Base-by-base conservation (phyloP, 345 rosid species). In the Orychophragmus violaceus region DNA sequence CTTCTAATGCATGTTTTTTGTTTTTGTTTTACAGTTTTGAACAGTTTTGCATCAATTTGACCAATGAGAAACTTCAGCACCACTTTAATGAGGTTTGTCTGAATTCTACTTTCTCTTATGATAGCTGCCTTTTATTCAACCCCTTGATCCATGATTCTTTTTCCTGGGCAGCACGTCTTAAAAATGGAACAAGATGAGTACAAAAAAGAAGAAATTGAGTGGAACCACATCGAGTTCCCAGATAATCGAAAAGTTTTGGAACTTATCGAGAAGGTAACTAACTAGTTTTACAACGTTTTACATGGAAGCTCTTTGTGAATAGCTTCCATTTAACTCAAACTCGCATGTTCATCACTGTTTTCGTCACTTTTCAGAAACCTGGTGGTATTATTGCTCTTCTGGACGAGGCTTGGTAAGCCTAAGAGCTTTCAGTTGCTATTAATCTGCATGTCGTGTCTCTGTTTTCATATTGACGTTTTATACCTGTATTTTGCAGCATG, bases 141-240 rank as follows among this genome's bases (percentile, higher is more conserved):
- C 32, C 6, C n/a, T 6, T 81, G 65, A 81, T 54, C 52, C 62
- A 50, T 75, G 70, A 67, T 37, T 61, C 39, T 68, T 48, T 32
- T 53, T 16, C 71, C 33, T 78, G 55, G 21, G 59, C 96, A 94
- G 99, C 99, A 94, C 58, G 99, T 94, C 69, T 90, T 88, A 78
- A 88, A 94, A 85, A 87, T 94, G 96, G 99, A 93, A 82, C 99
- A 94, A 85, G 99, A 90, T 62, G 98, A 93, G 80, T 90, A 93
- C 81, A 87, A 79, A 13, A 93, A 85, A 76, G 99, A 93, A 83
- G 87, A 87, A 79, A 93, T 93, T 77, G 62, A 85, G 68, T 93
- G 99, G 99, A 85, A 89, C 83, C 84, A 87, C 83, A 94, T 94
- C 68, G 89, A 85, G 0, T 94, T 94, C 78, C 89, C 85, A 37